phyloP scores from a whole-genome alignment of 1,284 basidiomycete genomes.

The Ustilago lituana region DNA sequence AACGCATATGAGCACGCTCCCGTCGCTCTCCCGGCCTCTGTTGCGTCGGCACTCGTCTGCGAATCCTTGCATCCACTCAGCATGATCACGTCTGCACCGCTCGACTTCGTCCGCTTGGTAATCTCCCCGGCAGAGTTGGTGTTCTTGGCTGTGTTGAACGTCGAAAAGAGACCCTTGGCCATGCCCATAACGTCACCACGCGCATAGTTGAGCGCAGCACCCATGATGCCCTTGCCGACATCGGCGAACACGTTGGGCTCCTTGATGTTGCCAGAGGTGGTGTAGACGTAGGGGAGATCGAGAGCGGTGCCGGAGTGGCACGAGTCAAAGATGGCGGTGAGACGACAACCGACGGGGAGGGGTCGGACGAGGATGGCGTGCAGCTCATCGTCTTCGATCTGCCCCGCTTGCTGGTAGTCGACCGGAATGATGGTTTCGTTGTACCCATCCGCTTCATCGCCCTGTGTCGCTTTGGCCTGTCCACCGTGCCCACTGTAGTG shows the following conservation, averaged over 20 bases:
- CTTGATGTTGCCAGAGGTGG: conserved; percentile 91
- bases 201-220: conserved; percentile 76
- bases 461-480: conserved; percentile 63
- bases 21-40: conserved; percentile 81
- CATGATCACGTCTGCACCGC: conserved; percentile 76
- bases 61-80: conserved; percentile 83
- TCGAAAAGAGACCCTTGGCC: conserved; percentile 67
- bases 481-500: conserved; percentile 66
- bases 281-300: conserved; percentile 72
- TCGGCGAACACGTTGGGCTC: conserved; percentile 76
- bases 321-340: conserved; percentile 55
- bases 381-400: conserved; percentile 67
- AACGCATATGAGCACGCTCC: conserved; percentile 71
- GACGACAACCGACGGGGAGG: conserved; percentile 53
- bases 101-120: conserved; percentile 77
- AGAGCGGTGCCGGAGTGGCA: conserved; percentile 67
- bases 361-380: conserved; percentile 65
- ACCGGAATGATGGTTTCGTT: conserved; percentile 67
- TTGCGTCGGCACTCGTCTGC: conserved; percentile 90
- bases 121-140: conserved; percentile 74
- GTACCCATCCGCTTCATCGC: conserved; percentile 66
- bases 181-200: conserved; percentile 79
- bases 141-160: conserved; percentile 68
- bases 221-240: conserved; percentile 64
- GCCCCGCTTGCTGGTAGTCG: conserved; percentile 63